These are phyloP conservation scores for Naematelia aurantialba DNA, from an alignment of 768 basidiomycete genomes.

Conservation along the genomic window DNA sequence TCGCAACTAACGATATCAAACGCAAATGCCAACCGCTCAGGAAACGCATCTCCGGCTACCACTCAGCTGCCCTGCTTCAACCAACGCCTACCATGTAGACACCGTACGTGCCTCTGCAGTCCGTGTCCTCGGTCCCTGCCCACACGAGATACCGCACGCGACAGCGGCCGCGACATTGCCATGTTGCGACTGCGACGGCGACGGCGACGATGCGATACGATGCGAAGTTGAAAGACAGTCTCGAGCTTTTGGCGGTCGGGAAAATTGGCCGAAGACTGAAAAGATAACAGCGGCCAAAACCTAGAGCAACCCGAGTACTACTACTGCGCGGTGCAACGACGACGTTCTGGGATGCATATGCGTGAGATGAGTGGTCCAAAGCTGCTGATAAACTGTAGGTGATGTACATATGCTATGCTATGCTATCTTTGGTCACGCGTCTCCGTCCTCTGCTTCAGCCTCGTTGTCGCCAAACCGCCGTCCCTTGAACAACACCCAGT, in stretches of 20 bases:
- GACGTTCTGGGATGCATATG: too few species aligned
- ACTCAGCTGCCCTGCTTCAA: too few species aligned
- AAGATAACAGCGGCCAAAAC: background rate
- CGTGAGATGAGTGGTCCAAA: background rate
- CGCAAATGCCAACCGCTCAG: constrained; percentile 7
- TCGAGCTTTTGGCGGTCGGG: background rate
- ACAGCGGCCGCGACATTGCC: background rate
- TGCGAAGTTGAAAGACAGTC: background rate
- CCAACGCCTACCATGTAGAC: background rate
- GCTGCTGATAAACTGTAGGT: background rate
- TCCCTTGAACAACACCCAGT: background rate
- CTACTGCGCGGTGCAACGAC: too few species aligned
- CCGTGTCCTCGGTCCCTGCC: too few species aligned
- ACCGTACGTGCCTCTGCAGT: background rate
- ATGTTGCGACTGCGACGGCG: too few species aligned
- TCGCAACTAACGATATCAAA: constrained; percentile 20
- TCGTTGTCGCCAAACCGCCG: background rate
- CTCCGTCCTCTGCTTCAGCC: background rate
- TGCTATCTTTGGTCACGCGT: too few species aligned
- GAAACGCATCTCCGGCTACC: too few species aligned
- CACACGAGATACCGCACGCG: too few species aligned
- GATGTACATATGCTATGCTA: background rate
- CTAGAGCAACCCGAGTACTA: background rate
- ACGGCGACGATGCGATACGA: too few species aligned
- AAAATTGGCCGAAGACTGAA: background rate